Conservation (phyloP, 2,329 filamentous ascomycete species). For the Septoria linicola region DNA sequence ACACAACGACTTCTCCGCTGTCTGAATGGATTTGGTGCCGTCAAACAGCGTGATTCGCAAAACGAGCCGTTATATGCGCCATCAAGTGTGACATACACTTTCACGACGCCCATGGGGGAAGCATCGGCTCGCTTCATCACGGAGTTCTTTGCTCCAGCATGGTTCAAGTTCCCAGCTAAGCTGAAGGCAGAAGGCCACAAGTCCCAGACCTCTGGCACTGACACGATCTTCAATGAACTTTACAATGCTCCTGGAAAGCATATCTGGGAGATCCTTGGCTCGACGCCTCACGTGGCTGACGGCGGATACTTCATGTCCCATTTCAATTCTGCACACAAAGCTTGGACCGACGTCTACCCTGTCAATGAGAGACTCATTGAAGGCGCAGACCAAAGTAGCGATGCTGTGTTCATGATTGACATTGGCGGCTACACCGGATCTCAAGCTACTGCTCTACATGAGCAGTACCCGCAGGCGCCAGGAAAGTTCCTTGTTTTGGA, state of each 20-base stretch:
- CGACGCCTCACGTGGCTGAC: slow-evolving; percentile 1
- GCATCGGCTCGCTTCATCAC: slow-evolving; percentile 1
- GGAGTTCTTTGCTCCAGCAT: slow-evolving; percentile 9
- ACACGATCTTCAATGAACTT: slow-evolving; percentile 9
- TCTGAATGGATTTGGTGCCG: slow-evolving; percentile 6
- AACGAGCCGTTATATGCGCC: background rate
- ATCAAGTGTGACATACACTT: slow-evolving; percentile 4
- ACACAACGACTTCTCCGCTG: slow-evolving; percentile 10
- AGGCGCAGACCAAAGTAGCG: background rate
- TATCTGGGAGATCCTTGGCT: slow-evolving; percentile 11
- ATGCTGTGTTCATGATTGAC: slow-evolving; percentile 16
- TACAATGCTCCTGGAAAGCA: slow-evolving; percentile 12
- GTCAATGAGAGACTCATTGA: slow-evolving; percentile 3
- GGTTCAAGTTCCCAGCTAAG: slow-evolving; percentile 4
- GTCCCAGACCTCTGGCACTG: slow-evolving; percentile 1
- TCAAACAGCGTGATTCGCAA: slow-evolving; percentile 3
- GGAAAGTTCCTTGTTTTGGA: slow-evolving; percentile 11
- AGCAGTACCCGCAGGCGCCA: slow-evolving; percentile 7
- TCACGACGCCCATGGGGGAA: slow-evolving; percentile 9
- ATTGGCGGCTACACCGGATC: slow-evolving; percentile 9
- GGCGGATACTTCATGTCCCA: slow-evolving; percentile 12
- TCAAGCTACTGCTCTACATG: background rate
- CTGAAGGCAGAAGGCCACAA: slow-evolving; percentile 2
- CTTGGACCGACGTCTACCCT: slow-evolving; percentile 9
- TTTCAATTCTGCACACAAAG: slow-evolving; percentile 1